Conservation (phyloP, 305 asterid genomes). For the Ilex paraguariensis region DNA sequence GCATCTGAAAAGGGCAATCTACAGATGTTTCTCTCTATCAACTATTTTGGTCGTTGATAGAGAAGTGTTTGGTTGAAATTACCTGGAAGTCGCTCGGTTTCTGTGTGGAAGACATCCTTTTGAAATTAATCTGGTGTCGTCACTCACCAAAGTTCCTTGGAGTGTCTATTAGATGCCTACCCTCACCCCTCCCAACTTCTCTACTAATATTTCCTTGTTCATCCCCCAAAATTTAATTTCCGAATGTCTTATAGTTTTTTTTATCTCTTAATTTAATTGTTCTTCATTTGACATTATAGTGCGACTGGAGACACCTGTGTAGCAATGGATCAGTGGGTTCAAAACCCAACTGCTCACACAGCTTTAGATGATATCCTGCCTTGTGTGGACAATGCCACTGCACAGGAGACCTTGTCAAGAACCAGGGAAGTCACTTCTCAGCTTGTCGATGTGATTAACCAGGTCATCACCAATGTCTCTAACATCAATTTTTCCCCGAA, state of each 20-base stretch:
- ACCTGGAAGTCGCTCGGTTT: no score
- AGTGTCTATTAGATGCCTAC: no score
- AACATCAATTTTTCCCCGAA: slow-evolving; percentile 59
- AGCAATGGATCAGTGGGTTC: slow-evolving; percentile 82
- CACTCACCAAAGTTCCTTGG: no score
- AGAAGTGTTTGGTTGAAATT: no score
- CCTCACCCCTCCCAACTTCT: no score
- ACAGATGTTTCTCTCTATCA: no score
- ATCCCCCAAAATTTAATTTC: no score
- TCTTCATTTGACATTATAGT: slow-evolving; percentile 29
- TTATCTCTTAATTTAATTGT: slow-evolving; percentile 8
- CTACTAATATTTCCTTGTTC: no score
- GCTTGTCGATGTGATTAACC: slow-evolving; percentile 48
- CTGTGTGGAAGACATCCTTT: no score
- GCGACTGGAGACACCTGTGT: slow-evolving; percentile 82
- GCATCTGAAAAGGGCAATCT: no score
- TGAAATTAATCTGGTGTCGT: no score
- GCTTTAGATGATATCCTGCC: slow-evolving; percentile 88
- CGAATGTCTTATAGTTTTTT: neutral
- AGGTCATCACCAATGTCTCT: slow-evolving; percentile 59
- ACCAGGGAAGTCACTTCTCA: slow-evolving; percentile 81
- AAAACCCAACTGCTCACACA: slow-evolving; percentile 70
- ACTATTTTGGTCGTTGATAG: no score
- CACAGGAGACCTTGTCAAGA: slow-evolving; percentile 63
- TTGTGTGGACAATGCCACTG: slow-evolving; percentile 84